phyloP scores from a whole-genome alignment of 2,329 filamentous ascomycete genomes.

The Pseudogymnoascus sp. region DNA sequence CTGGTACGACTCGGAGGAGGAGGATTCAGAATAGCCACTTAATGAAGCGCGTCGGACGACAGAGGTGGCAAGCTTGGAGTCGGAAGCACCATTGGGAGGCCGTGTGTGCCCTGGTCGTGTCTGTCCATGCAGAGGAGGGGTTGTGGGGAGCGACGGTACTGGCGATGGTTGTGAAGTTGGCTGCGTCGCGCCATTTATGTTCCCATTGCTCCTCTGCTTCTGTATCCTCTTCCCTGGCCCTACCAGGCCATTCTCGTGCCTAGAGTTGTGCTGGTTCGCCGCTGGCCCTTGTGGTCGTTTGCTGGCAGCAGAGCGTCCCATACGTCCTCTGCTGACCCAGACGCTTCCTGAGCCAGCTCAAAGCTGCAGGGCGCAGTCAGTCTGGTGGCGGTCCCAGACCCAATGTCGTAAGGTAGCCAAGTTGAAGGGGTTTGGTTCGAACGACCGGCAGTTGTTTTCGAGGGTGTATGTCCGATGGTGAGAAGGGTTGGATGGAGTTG shows the following conservation, averaged over 20 bases:
- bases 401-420: conserved; percentile 6
- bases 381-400: conserved; percentile 5
- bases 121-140: conserved; percentile 31
- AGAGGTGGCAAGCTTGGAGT: conserved; percentile 23
- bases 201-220: conserved; percentile 47
- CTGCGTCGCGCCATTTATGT: conserved; percentile 42
- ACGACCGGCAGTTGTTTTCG: neutral
- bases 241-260: conserved; percentile 83
- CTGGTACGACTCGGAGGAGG: conserved; percentile 39
- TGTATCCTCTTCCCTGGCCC: conserved; percentile 58
- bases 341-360: conserved; percentile 28
- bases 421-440: neutral
- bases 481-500: neutral
- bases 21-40: conserved; percentile 46
- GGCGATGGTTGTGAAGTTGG: conserved; percentile 28
- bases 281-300: conserved; percentile 36
- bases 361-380: conserved; percentile 6
- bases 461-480: neutral
- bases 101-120: conserved; percentile 16
- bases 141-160: conserved; percentile 32
- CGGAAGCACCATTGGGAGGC: conserved; percentile 19
- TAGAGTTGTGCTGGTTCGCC: conserved; percentile 58
- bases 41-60: conserved; percentile 40
- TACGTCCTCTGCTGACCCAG: conserved; percentile 29
- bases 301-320: conserved; percentile 27